These are phyloP conservation scores for Chrysanthemum seticuspe DNA, from an alignment of 129 eudicot genomes.

Conservation along the genomic window DNA sequence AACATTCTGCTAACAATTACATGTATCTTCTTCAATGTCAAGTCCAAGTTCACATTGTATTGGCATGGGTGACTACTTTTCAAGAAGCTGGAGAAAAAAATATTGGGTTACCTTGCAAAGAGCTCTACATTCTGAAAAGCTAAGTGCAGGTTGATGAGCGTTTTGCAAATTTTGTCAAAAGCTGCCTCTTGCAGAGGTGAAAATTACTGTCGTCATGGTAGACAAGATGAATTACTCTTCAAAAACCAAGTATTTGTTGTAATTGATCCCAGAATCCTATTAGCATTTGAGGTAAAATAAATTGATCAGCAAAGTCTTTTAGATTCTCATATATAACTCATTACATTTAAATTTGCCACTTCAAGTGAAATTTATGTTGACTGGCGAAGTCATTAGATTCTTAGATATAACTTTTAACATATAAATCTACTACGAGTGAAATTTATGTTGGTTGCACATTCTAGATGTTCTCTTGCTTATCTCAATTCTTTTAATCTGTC, in stretches of 20 bases:
- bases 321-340: background rate
- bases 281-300: conserved; percentile 14
- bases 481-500: background rate
- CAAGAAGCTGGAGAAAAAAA: conserved; percentile 86
- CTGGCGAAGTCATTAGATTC: background rate
- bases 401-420: background rate
- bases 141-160: conserved; percentile 52
- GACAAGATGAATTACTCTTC: conserved; percentile 65
- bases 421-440: conserved; percentile 6
- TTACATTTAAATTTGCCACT: background rate
- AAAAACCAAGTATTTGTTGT: conserved; percentile 55
- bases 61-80: conserved; percentile 90
- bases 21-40: conserved; percentile 79
- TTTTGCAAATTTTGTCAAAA: conserved; percentile 44
- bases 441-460: background rate
- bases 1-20: no score
- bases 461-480: background rate
- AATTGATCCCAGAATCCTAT: conserved; percentile 44
- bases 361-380: background rate
- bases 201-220: conserved; percentile 68
- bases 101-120: conserved; percentile 77
- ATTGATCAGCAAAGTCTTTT: conserved; percentile 8
- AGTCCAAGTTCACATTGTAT: conserved; percentile 81
- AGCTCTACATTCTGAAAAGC: conserved; percentile 50
- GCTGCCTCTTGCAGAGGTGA: conserved; percentile 59